Conservation (phyloP, 202 grass and related monocot genomes). For the Elaeis oleifera region DNA sequence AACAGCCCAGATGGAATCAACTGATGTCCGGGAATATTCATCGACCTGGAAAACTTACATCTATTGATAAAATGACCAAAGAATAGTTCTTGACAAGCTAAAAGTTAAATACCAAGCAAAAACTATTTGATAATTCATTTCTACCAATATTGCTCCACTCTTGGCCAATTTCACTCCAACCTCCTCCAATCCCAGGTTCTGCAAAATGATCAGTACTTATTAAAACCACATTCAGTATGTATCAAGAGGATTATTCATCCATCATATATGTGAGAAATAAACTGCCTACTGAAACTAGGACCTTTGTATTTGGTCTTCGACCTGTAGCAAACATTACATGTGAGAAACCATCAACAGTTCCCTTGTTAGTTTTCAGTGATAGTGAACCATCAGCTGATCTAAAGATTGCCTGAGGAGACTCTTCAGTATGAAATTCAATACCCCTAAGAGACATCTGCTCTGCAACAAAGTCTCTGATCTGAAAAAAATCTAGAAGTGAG, state of each 20-base stretch:
- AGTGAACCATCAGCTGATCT: constrained; percentile 68
- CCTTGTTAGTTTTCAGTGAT: constrained; percentile 87
- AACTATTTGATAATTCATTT: background rate
- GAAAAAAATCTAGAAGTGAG: background rate
- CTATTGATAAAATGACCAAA: too few species aligned
- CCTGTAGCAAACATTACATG: constrained; percentile 98
- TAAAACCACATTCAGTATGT: background rate
- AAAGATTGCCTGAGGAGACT: constrained; percentile 37
- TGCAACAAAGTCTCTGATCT: constrained; percentile 76
- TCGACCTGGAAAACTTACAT: constrained; percentile 42
- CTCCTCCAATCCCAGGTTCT: constrained; percentile 82
- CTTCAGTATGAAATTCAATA: constrained; percentile 72
- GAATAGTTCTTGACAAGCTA: too few species aligned
- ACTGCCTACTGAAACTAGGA: constrained; percentile 14
- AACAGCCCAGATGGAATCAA: constrained; percentile 83
- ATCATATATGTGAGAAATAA: background rate
- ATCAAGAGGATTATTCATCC: too few species aligned
- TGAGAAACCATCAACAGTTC: constrained; percentile 64
- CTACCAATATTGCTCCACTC: constrained; percentile 70
- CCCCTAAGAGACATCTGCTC: constrained; percentile 87
- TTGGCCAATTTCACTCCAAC: constrained; percentile 61
- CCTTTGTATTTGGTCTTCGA: constrained; percentile 85
- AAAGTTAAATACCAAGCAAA: background rate
- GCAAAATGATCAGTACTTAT: background rate
- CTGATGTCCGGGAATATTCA: constrained; percentile 66